Conservation (phyloP, 768 basidiomycete genomes). For the Russula earlei region DNA sequence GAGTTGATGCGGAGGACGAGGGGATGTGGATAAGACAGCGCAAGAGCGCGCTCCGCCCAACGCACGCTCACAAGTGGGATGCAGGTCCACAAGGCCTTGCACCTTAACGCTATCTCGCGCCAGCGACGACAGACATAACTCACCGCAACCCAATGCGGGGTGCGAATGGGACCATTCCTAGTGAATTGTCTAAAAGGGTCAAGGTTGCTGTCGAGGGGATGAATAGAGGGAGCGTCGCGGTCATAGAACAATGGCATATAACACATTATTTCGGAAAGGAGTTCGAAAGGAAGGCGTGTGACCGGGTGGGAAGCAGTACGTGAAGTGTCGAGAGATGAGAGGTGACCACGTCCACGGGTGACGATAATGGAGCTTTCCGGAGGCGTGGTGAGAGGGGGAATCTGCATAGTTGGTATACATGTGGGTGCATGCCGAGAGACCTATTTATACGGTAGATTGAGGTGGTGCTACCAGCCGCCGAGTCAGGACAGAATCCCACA, state of each 20-base stretch:
- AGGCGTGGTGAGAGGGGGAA: background rate
- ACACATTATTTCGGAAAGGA: constrained; percentile 15
- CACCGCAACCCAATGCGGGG: constrained; percentile 17
- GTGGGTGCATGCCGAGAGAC: no score
- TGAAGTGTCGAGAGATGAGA: background rate
- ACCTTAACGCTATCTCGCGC: constrained; percentile 12
- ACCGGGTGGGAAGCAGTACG: background rate
- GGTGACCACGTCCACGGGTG: background rate
- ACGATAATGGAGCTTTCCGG: background rate
- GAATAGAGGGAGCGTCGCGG: constrained; percentile 8
- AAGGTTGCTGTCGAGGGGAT: constrained; percentile 1
- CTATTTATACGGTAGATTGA: background rate
- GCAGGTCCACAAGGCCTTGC: constrained; percentile 12
- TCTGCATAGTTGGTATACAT: background rate
- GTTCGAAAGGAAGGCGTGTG: constrained; percentile 4
- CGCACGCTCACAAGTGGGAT: constrained; percentile 6
- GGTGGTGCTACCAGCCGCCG: no score
- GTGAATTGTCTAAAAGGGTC: constrained; percentile 11
- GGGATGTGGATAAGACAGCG: constrained; percentile 9
- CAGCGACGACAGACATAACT: constrained; percentile 15
- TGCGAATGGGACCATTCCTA: constrained; percentile 7
- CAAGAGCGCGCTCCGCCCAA: constrained; percentile 10
- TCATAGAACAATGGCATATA: constrained; percentile 10
- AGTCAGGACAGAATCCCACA: no score
- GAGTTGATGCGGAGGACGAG: constrained; percentile 9